phyloP scores from a whole-genome alignment of 75 land plant species.

The Gnetum montanum region DNA sequence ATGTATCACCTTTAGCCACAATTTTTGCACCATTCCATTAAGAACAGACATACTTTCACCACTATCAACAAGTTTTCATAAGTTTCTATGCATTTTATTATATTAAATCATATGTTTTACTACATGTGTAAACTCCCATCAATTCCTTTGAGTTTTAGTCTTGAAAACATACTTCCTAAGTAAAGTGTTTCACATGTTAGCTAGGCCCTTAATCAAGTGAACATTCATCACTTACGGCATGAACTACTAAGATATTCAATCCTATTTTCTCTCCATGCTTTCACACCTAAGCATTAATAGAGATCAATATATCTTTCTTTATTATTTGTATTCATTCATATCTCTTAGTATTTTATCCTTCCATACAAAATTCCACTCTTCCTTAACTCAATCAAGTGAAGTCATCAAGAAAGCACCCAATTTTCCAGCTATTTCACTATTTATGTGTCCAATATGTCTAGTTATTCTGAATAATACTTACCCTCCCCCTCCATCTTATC shows the following conservation, averaged over 20 bases:
- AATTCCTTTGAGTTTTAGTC: not conserved
- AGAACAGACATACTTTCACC: too few relatives aligned
- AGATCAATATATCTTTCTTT: not conserved
- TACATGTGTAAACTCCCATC: not conserved
- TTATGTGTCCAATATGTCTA: not conserved
- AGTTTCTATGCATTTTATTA: too few relatives aligned
- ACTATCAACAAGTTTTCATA: too few relatives aligned
- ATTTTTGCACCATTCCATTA: too few relatives aligned
- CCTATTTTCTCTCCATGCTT: conserved; percentile 11
- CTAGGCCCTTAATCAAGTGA: conserved; percentile 3
- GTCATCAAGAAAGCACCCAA: not conserved
- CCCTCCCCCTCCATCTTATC: not conserved
- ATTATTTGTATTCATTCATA: not conserved
- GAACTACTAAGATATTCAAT: conserved; percentile 9
- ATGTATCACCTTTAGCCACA: too few relatives aligned
- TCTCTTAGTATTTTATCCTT: not conserved
- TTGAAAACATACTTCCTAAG: not conserved
- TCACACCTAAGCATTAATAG: not conserved
- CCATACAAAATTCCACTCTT: not conserved
- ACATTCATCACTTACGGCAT: conserved; percentile 14
- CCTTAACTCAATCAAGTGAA: too few relatives aligned
- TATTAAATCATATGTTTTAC: too few relatives aligned
- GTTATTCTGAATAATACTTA: not conserved
- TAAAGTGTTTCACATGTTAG: not conserved
- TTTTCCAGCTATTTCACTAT: not conserved